Percentiles rank a stretch among this genome's conserved stretches.
Conservation (phyloP, 148 eudicot species). For the Gaultheria prostrata region DNA sequence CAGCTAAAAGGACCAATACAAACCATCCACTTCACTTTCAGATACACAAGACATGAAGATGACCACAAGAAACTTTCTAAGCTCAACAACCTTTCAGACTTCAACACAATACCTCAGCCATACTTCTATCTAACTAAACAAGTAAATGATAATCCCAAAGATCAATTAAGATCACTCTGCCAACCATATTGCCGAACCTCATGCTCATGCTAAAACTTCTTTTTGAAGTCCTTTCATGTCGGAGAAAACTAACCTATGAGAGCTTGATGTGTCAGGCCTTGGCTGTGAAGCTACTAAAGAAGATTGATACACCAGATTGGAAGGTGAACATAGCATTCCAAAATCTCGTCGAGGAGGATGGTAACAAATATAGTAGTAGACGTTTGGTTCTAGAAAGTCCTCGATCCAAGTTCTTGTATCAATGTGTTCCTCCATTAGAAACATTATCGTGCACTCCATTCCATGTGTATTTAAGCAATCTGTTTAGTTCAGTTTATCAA, state of each 20-base stretch:
- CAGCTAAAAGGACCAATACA: not conserved
- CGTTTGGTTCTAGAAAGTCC: not conserved
- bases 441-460: not conserved
- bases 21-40: constrained; percentile 1
- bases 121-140: not conserved
- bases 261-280: not conserved
- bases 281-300: not conserved
- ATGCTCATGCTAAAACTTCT: not conserved
- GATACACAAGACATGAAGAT: not conserved
- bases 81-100: not conserved
- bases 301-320: not conserved
- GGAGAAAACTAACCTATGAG: not conserved
- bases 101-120: not conserved
- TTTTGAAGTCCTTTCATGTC: not conserved
- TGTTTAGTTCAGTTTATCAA: not conserved
- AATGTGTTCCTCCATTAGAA: not conserved
- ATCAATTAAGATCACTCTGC: not conserved
- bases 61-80: not conserved
- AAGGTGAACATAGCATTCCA: not conserved
- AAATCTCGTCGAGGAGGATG: not conserved
- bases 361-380: not conserved
- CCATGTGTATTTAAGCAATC: not conserved
- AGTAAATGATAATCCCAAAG: not conserved
- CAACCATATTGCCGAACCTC: not conserved
- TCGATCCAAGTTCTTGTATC: not conserved